Evolutionary conservation across 2,329 filamentous ascomycete genomes (phyloP), one percentile per base, ranked within the genome.

Genomic region (Fusarium sp.): DNA sequence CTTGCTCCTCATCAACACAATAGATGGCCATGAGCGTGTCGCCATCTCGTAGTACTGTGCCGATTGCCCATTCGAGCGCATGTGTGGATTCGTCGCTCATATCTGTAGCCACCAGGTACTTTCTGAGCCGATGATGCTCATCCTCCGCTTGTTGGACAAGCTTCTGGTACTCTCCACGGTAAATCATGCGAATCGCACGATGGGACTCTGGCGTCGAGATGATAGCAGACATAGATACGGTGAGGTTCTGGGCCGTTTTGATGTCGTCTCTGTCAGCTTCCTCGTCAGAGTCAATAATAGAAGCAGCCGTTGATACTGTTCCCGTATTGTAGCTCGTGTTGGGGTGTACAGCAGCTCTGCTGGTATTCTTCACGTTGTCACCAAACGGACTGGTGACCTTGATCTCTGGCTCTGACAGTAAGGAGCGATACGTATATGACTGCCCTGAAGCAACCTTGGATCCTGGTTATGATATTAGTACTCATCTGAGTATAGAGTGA

Each of bases 61-160:
- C 96, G 61, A 99, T 94, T 0, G 95, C 96, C 96, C 96, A 99
- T 79, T 99, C 96, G 31, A 99, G 84, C 1, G 96, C 96, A 78
- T 98, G 96, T 6, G 93, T 92, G 4, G 95, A 94, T 81, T 99
- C 96, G 36, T 96, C 92, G 72, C 94, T 97, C 4, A 98, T 83
- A 79, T 99, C 96, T 0, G 93, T 97, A 3, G 96, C 95, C n/a
- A 97, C 93, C 14, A 99, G 83, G 77, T 98, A 99, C 74, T 96
- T 96, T 58, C 96, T 88, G 65, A 95, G 87, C 58, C 92, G 88
- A 54, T 92, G 89, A 54, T 92, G 86, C 57, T 93, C 92, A 11
- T 93, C 91, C 61, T 94, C 90, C 0, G 92, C 92, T 74, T 94
- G 89, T 70, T 90, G 86, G 44, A 91, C 89, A 70, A 97, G 90